Conservation (phyloP, 2,329 filamentous ascomycete genomes). For the Xylariaceae sp. region DNA sequence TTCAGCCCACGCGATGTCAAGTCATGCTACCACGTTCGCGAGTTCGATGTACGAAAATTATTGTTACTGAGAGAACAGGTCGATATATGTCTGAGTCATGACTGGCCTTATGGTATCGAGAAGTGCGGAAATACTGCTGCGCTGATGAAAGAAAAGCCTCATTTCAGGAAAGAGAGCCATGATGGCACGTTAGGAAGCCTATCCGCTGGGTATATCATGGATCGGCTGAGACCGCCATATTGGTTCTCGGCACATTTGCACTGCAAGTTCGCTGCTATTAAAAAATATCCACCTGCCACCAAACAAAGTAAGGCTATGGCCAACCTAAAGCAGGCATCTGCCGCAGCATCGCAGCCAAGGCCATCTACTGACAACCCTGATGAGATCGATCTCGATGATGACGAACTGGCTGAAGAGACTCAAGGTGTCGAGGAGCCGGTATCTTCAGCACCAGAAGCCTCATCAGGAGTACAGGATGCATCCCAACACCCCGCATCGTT, state of each 20-base stretch:
- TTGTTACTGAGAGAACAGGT: constrained; percentile 81
- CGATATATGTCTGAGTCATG: constrained; percentile 88
- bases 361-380: constrained; percentile 15
- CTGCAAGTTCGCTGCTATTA: constrained; percentile 74
- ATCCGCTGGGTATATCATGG: constrained; percentile 75
- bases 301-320: constrained; percentile 22
- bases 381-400: background rate
- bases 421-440: too few relatives aligned
- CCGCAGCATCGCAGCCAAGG: constrained; percentile 6
- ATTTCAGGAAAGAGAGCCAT: constrained; percentile 71
- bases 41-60: constrained; percentile 86
- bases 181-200: constrained; percentile 73
- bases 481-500: too few relatives aligned
- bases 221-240: constrained; percentile 73
- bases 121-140: constrained; percentile 64
- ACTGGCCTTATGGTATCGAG: constrained; percentile 88
- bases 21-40: constrained; percentile 84
- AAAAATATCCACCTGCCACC: constrained; percentile 41
- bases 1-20: constrained; percentile 73
- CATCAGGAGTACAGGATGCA: too few relatives aligned
- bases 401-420: too few relatives aligned
- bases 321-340: constrained; percentile 5
- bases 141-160: constrained; percentile 69
- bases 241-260: constrained; percentile 97
- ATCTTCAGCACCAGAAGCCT: too few relatives aligned